Conservation (phyloP, 345 rosid genomes). For the Boechera retrofracta region DNA sequence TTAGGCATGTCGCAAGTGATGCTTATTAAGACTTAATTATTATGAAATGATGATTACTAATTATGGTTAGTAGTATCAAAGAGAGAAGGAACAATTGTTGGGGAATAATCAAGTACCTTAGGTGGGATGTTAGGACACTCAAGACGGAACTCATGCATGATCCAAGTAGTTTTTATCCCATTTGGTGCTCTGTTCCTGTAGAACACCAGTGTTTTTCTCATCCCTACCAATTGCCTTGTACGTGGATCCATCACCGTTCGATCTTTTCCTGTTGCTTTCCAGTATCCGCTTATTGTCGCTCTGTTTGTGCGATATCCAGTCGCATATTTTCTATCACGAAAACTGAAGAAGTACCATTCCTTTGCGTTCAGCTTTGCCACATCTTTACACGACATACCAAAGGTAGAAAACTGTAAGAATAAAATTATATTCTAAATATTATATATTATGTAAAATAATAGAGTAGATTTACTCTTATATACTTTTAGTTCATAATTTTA, state of each 20-base stretch:
- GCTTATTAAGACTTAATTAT: constrained; percentile 31
- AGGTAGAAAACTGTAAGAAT: background rate
- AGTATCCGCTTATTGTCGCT: constrained; percentile 83
- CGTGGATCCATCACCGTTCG: constrained; percentile 75
- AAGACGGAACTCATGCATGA: constrained; percentile 97
- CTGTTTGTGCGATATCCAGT: constrained; percentile 92
- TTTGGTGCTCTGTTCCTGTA: constrained; percentile 90
- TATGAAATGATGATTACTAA: constrained; percentile 36
- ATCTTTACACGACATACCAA: constrained; percentile 48
- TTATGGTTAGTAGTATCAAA: constrained; percentile 38
- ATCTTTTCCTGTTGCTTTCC: constrained; percentile 99
- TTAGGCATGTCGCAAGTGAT: constrained; percentile 33
- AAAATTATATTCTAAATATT: background rate
- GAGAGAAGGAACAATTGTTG: constrained; percentile 23
- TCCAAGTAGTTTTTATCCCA: constrained; percentile 97
- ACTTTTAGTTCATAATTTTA: background rate
- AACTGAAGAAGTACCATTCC: constrained; percentile 99
- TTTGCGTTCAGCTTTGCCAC: constrained; percentile 92
- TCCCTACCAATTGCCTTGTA: constrained; percentile 74
- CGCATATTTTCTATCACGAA: constrained; percentile 88
- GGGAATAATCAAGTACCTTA: constrained; percentile 58
- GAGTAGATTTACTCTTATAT: background rate
- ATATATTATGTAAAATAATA: background rate
- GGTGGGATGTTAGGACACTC: constrained; percentile 95
- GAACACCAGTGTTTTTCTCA: constrained; percentile 97